A percentile compares a stretch with the other conserved stretches of the same genome.
phyloP scores from a whole-genome alignment of 2,329 filamentous ascomycete species.

The Ploettnerulaceae sp. region DNA sequence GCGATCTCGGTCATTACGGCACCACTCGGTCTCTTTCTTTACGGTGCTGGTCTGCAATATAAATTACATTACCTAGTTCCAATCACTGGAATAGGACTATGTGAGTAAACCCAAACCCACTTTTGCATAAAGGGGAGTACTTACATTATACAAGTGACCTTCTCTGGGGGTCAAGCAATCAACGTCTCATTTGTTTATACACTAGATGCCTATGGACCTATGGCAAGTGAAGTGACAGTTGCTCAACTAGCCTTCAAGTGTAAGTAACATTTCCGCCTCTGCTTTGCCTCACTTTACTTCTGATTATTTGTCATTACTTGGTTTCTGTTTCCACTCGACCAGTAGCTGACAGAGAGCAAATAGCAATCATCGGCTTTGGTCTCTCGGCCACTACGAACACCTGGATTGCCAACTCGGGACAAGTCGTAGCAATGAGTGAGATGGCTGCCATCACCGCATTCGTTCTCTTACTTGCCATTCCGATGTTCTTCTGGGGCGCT shows the following conservation, averaged over 20 bases:
- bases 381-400: conserved; percentile 14
- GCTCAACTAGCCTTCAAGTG: conserved; percentile 20
- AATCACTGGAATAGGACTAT: conserved; percentile 12
- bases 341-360: background rate
- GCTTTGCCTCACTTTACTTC: no score
- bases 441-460: conserved; percentile 12
- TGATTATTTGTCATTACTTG: no score
- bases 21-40: conserved; percentile 33
- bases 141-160: conserved; percentile 13
- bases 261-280: conserved; percentile 2
- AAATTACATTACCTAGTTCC: conserved; percentile 22
- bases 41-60: conserved; percentile 34
- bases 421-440: conserved; percentile 10
- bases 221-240: conserved; percentile 19
- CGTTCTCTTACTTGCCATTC: conserved; percentile 11
- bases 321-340: no score
- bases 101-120: background rate
- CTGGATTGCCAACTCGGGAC: conserved; percentile 14
- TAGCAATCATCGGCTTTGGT: conserved; percentile 18
- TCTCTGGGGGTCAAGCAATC: conserved; percentile 19
- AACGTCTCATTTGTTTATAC: conserved; percentile 24
- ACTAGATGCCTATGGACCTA: conserved; percentile 20
- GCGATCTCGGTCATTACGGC: conserved; percentile 30
- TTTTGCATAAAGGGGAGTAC: background rate
- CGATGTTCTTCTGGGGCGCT: conserved; percentile 17